Conservation (phyloP, 2,329 filamentous ascomycete genomes). For the Aspergillus persii region DNA sequence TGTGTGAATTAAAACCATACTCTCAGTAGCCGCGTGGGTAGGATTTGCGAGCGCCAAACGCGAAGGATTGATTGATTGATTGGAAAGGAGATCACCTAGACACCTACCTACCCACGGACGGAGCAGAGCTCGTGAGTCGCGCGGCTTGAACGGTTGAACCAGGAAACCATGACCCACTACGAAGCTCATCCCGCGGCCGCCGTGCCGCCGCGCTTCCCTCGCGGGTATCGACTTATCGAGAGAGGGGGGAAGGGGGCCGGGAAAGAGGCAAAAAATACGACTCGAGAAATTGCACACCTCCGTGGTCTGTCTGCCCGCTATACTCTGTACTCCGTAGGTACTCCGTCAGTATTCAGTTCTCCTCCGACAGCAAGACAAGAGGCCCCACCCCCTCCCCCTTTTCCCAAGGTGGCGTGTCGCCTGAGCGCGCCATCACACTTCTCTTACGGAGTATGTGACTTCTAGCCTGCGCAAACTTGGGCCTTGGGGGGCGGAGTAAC, state of each 20-base stretch:
- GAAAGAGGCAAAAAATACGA: neutral
- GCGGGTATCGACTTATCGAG: slow-evolving; percentile 15
- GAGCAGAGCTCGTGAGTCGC: too few species aligned
- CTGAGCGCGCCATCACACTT: slow-evolving; percentile 27
- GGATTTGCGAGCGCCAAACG: neutral
- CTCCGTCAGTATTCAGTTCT: too few species aligned
- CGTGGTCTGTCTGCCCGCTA: too few species aligned
- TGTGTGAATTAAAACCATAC: too few species aligned
- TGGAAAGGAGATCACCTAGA: neutral
- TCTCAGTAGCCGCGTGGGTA: neutral
- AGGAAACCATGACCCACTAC: slow-evolving; percentile 9
- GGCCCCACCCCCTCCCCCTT: slow-evolving; percentile 16
- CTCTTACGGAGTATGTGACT: slow-evolving; percentile 15
- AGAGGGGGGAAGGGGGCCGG: neutral
- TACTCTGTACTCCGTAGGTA: too few species aligned
- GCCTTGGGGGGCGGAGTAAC: slow-evolving; percentile 12
- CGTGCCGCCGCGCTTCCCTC: slow-evolving; percentile 26
- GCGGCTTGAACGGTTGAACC: too few species aligned
- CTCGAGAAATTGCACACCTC: neutral
- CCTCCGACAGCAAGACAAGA: too few species aligned
- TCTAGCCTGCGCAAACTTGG: slow-evolving; percentile 1
- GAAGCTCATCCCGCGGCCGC: slow-evolving; percentile 10
- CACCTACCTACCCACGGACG: too few species aligned
- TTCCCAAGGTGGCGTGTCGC: slow-evolving; percentile 26
- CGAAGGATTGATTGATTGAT: neutral